These are phyloP conservation scores for Spergularia azorica DNA, from an alignment of 179 eudicot genomes.

Conservation along the genomic window DNA sequence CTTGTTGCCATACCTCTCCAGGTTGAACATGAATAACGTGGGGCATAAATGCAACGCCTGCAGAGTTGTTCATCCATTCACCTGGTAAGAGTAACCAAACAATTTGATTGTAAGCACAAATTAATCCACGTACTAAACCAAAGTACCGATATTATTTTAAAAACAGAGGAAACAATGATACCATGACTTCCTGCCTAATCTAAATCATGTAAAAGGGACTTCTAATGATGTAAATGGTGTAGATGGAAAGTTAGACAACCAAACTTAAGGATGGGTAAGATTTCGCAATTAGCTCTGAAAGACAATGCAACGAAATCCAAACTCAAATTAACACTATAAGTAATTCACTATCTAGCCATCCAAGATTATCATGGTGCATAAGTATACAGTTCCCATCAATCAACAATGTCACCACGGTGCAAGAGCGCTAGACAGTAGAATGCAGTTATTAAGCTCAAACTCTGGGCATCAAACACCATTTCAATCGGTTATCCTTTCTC, in stretches of 20 bases:
- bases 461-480: no score
- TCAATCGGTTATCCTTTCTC: no score
- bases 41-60: constrained; percentile 76
- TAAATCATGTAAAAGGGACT: not conserved
- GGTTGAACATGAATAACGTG: constrained; percentile 58
- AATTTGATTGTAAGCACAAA: constrained; percentile 8
- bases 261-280: not conserved
- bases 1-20: constrained; percentile 64
- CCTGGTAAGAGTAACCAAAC: constrained; percentile 38
- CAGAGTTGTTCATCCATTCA: constrained; percentile 85
- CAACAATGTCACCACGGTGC: not conserved
- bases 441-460: not conserved
- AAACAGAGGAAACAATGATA: not conserved
- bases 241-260: not conserved
- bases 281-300: not conserved
- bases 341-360: not conserved
- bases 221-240: not conserved
- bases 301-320: not conserved
- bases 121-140: not conserved
- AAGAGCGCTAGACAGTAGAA: not conserved
- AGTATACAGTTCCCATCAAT: not conserved
- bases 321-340: not conserved
- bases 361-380: not conserved
- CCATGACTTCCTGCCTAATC: not conserved
- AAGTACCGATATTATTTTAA: not conserved